Evolutionary conservation across 495 filamentous ascomycete genomes (phyloP), one percentile per base, ranked within the genome.

Genomic region (Penicillium steckii): DNA sequence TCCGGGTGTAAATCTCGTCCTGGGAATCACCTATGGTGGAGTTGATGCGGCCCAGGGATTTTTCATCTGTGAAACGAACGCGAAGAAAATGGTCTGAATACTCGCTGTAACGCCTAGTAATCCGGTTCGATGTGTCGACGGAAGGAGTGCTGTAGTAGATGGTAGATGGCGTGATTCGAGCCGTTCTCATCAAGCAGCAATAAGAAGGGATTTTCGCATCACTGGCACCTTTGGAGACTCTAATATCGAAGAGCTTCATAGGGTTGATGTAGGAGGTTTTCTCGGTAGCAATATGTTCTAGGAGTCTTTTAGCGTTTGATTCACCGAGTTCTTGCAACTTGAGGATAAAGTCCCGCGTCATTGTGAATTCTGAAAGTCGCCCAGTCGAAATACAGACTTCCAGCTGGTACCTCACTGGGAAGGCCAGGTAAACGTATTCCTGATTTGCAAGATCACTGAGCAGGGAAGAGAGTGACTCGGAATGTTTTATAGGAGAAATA

Each of bases 11-110:
- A 1, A 96, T 48, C 51, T 86, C 82, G 46, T 96, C 81, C 57
- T 88, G 83, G 27, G 62, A 70, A 47, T 64, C 76, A 59, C 77
- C 80, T 23, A 73, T 71, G 22, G 67, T 80, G 5, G 79, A 71
- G 50, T 79, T 72, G 27, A 91, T 82, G 19, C 79, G 67, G 26
- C 86, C 86, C 51, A 77, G 45, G 5, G 80, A 76, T 43, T 84
- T 77, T 67, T 97, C 94, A 50, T 97, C 94, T 0, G 85, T 87
- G 62, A 99, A 97, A 52, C 91, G 86, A 18, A 97, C 85, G 3
- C 94, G 85, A n/a, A 98, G 74, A 52, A 98, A 98, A 8, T 85
- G 82, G 60, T 96, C 90, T n/a, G 76, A 68, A 44, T 86, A 67
- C 32, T 83, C 68, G 5, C 74, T 67, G 64, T 85, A 95, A 8